Conservation (phyloP, 306 rosid genomes). For the Calophaca sinica region DNA sequence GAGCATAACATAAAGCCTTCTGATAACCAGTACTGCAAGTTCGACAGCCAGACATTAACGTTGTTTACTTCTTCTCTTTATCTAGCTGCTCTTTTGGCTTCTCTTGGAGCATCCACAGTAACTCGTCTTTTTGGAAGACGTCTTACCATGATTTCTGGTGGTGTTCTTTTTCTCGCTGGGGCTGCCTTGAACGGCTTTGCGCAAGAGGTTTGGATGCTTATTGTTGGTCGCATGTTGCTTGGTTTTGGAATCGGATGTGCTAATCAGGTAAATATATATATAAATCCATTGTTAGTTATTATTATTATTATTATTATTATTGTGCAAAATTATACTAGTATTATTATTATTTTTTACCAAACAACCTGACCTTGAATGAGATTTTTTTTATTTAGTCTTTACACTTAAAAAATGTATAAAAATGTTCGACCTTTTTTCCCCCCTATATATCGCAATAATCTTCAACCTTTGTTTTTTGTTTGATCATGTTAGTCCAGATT, state of each 20-base stretch:
- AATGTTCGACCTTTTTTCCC: too few species aligned
- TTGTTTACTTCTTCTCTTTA: neutral
- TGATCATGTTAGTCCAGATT: too few species aligned
- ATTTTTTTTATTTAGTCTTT: too few species aligned
- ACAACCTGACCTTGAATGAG: too few species aligned
- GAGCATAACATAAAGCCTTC: neutral
- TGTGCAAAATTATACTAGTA: too few species aligned
- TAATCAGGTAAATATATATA: neutral
- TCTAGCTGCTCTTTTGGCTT: neutral
- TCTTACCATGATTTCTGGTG: neutral
- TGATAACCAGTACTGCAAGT: neutral
- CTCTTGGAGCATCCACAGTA: neutral
- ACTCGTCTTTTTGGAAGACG: neutral
- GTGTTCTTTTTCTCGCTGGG: neutral
- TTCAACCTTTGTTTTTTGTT: too few species aligned
- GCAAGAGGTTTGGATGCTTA: conserved; percentile 16
- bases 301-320: too few species aligned
- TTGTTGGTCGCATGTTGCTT: conserved; percentile 3
- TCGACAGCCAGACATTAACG: neutral
- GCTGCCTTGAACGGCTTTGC: conserved; percentile 7
- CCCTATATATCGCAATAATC: too few species aligned
- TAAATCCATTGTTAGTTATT: too few species aligned
- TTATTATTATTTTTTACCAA: too few species aligned
- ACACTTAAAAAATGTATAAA: too few species aligned
- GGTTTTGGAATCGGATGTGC: conserved; percentile 1